phyloP scores from a whole-genome alignment of 1,284 basidiomycete species.

The Sporisorium graminicola region DNA sequence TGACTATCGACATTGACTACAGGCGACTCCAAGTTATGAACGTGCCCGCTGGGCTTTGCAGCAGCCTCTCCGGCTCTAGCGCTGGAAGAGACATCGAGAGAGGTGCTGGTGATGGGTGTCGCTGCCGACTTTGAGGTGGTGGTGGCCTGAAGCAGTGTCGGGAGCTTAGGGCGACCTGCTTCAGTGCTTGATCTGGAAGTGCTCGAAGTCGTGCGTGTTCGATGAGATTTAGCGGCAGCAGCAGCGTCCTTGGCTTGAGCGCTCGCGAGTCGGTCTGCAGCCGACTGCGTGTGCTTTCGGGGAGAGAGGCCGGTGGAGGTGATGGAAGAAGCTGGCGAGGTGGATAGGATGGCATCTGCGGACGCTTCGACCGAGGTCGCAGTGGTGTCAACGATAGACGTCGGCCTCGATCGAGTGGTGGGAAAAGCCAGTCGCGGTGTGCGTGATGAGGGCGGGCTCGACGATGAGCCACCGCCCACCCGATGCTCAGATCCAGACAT shows the following conservation, averaged over 20 bases:
- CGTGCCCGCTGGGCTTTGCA: neutral
- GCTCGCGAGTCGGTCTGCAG: slow-evolving; percentile 31
- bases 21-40: neutral
- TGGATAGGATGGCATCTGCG: slow-evolving; percentile 33
- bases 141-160: slow-evolving; percentile 36
- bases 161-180: slow-evolving; percentile 30
- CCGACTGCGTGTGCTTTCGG: slow-evolving; percentile 42
- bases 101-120: slow-evolving; percentile 29
- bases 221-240: slow-evolving; percentile 34
- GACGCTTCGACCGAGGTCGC: slow-evolving; percentile 17
- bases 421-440: slow-evolving; percentile 41
- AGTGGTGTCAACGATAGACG: slow-evolving; percentile 45
- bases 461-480: slow-evolving; percentile 14
- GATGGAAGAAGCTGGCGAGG: slow-evolving; percentile 41
- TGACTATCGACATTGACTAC: neutral
- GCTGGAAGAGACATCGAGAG: slow-evolving; percentile 12
- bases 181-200: slow-evolving; percentile 44
- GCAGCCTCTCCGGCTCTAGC: slow-evolving; percentile 10
- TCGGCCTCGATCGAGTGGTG: slow-evolving; percentile 33
- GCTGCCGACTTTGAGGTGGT: slow-evolving; percentile 19
- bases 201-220: slow-evolving; percentile 31
- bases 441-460: slow-evolving; percentile 24
- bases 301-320: slow-evolving; percentile 30
- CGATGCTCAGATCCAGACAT: slow-evolving; percentile 28
- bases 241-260: slow-evolving; percentile 42